phyloP scores from a whole-genome alignment of 345 rosid genomes.

The Salix caprea region DNA sequence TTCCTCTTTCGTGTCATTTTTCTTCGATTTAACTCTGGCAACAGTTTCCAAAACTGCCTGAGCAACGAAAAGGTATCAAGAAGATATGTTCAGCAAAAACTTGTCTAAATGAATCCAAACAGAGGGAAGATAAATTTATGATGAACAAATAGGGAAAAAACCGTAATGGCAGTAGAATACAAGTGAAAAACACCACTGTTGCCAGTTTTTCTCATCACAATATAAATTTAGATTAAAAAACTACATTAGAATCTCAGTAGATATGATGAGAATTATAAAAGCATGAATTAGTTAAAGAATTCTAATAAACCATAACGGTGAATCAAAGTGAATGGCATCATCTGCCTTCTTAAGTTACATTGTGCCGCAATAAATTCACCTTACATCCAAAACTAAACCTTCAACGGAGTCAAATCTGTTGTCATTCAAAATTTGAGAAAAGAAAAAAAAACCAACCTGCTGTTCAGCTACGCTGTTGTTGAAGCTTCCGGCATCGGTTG shows the following conservation, averaged over 20 bases:
- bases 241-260: not conserved
- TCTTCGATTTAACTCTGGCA: conserved; percentile 75
- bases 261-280: not conserved
- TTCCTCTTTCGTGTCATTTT: conserved; percentile 85
- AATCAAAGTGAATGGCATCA: not conserved
- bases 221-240: not conserved
- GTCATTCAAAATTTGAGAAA: not conserved
- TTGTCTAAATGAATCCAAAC: not conserved
- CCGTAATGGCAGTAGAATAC: not conserved
- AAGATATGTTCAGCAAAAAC: conserved; percentile 5
- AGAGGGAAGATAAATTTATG: not conserved
- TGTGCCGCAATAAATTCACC: not conserved
- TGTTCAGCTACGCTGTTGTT: conserved; percentile 81
- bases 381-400: not conserved
- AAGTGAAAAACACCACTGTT: not conserved
- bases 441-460: conserved; percentile 45
- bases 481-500: conserved; percentile 74
- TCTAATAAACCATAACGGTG: not conserved
- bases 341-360: not conserved
- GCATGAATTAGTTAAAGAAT: not conserved
- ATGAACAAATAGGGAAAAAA: not conserved
- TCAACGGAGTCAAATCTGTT: not conserved
- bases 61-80: not conserved
- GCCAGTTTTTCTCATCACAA: not conserved
- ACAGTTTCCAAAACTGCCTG: conserved; percentile 96